These are phyloP conservation scores for Curvularia eragrostidis DNA, from an alignment of 2,329 filamentous ascomycete genomes.

Conservation along the genomic window DNA sequence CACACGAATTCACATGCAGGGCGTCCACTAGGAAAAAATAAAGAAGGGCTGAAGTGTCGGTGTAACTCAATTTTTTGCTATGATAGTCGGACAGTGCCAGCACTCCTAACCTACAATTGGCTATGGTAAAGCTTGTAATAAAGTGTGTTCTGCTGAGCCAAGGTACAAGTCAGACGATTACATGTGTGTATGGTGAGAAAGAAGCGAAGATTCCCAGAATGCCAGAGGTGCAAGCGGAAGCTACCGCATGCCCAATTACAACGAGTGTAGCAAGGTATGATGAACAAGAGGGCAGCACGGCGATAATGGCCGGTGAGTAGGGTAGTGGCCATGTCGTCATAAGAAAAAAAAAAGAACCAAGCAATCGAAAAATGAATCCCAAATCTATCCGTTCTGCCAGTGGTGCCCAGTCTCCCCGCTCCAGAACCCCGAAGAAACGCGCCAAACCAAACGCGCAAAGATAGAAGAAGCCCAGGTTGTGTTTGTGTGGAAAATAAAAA, in stretches of 20 bases:
- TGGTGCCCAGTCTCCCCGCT: conserved; percentile 19
- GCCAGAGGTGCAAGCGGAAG: conserved; percentile 20
- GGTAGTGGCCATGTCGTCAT: conserved; percentile 43
- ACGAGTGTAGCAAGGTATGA: conserved; percentile 43
- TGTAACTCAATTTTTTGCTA: conserved; percentile 25
- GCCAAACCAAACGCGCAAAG: conserved; percentile 26
- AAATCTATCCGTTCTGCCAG: conserved; percentile 32
- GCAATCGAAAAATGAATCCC: conserved; percentile 33
- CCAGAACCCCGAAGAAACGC: conserved; percentile 33
- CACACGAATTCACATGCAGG: not conserved
- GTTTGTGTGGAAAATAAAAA: conserved; percentile 21
- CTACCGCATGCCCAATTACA: conserved; percentile 42
- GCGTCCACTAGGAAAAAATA: conserved; percentile 3
- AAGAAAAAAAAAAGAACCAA: conserved; percentile 19
- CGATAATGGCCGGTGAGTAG: conserved; percentile 38
- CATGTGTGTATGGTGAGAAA: conserved; percentile 22
- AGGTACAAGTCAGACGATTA: conserved; percentile 31
- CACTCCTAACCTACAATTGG: conserved; percentile 40
- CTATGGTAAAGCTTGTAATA: conserved; percentile 22
- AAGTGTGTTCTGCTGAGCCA: conserved; percentile 26
- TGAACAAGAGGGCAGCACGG: conserved; percentile 29
- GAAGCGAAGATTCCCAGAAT: conserved; percentile 47
- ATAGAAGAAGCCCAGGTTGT: conserved; percentile 17
- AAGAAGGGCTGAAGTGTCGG: conserved; percentile 11
- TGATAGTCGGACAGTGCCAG: conserved; percentile 41